phyloP scores from a whole-genome alignment of 208 protist genomes.

The Crithidia brevicula region DNA sequence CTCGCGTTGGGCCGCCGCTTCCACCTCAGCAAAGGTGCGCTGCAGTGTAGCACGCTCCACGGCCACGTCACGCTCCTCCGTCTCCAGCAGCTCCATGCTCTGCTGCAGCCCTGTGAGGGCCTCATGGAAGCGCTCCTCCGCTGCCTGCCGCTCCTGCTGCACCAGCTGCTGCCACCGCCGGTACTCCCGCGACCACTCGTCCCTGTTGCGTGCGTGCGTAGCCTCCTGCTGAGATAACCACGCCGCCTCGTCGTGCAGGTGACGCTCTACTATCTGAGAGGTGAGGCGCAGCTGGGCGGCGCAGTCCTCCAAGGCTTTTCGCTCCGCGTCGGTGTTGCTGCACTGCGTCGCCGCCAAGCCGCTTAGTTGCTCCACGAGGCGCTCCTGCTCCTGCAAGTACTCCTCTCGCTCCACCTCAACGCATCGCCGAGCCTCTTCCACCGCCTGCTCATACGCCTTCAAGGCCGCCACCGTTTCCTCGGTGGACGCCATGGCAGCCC shows the following conservation, averaged over 20 bases:
- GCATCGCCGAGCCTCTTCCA: conserved; percentile 45
- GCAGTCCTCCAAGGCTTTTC: conserved; percentile 41
- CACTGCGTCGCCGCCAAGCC: conserved; percentile 54
- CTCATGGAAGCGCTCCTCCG: conserved; percentile 61
- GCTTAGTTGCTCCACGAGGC: conserved; percentile 42
- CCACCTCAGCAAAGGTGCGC: conserved; percentile 40
- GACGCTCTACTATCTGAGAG: conserved; percentile 48
- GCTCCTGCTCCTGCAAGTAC: conserved; percentile 39
- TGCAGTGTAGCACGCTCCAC: conserved; percentile 42
- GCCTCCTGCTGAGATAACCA: conserved; percentile 78
- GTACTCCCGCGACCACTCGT: conserved; percentile 80
- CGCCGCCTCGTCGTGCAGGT: conserved; percentile 59
- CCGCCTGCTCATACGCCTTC: conserved; percentile 46
- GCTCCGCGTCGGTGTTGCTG: conserved; percentile 51
- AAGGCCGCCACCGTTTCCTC: conserved; percentile 47
- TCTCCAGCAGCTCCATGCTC: conserved; percentile 37
- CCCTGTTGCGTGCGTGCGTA: conserved; percentile 35
- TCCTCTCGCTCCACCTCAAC: conserved; percentile 44
- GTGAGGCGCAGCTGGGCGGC: conserved; percentile 51
- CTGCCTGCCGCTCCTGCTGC: conserved; percentile 53
- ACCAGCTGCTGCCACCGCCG: conserved; percentile 71
- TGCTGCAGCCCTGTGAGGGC: conserved; percentile 50
- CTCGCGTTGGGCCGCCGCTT: conserved; percentile 38
- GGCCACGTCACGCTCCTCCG: conserved; percentile 56
- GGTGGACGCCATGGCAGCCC: conserved; percentile 30